Base-by-base conservation (phyloP, 1,284 basidiomycete species). In the Microbotryum lychnidis-dioicae region DNA sequence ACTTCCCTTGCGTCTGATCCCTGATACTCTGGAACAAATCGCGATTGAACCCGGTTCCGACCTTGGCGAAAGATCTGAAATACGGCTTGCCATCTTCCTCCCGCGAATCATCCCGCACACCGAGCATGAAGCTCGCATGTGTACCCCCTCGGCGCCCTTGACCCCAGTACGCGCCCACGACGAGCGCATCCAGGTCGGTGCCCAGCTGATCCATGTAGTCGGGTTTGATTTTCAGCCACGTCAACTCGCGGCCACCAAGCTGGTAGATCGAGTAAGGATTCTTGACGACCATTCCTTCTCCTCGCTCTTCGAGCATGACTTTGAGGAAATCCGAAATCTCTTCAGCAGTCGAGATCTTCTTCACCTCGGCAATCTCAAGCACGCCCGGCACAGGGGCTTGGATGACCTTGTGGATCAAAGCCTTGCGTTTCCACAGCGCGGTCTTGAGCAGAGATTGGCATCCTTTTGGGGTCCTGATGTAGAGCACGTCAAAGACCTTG, bases 201-300 rank as follows among this genome's bases (percentile, higher is more conserved):
- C 64, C 67, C 31, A 71, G 57, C 42, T 67, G 63, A 55, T 73
- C 89, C 85, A 91, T 90, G 70, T 91, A 92, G 72, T 96, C 69
- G 4, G 92, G 92, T 74, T 96, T 97, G 45, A 93, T 82, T 82
- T 97, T 97, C 71, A 93, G 83, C 91, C 93, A 97, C 70, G 90
- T 87, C 71, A 84, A 82, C 69, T 87, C 89, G 57, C 92, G 81
- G 1, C 87, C 89, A 70, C 91, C 91, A 52, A 93, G 77, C 16
- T 83, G 79, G 74, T 97, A 97, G 62, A 84, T 81, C 0, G 86
- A 83, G 52, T 83, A 77, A 0, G 86, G 85, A 69, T 89, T 86
- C 75, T 97, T 97, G 63, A 97, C 81, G 6, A 97, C 87, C 14
- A 97, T 77, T 0, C 93, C 93, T 76, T 96, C 93, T 6, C 92